Conservation (phyloP, 2,329 filamentous ascomycete genomes). For the Aspergillus ochraceus region DNA sequence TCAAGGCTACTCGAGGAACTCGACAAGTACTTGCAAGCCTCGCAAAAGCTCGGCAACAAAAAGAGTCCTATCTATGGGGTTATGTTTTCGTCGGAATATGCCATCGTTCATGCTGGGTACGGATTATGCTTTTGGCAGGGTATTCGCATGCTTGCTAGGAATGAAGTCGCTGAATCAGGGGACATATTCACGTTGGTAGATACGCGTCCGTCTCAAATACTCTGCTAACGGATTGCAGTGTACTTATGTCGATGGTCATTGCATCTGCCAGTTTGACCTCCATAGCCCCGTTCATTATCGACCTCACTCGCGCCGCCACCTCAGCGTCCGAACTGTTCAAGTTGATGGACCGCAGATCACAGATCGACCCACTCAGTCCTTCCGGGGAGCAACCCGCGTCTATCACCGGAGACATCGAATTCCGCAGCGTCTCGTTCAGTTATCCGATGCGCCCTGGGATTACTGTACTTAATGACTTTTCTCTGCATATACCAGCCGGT, state of each 20-base stretch:
- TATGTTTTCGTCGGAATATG: conserved; percentile 18
- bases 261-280: conserved; percentile 35
- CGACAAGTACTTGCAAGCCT: conserved; percentile 18
- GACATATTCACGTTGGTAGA: conserved; percentile 25
- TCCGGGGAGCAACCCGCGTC: background rate
- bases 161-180: conserved; percentile 27
- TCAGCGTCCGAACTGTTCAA: conserved; percentile 43
- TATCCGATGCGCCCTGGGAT: conserved; percentile 42
- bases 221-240: conserved; percentile 10
- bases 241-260: conserved; percentile 30
- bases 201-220: too few species aligned
- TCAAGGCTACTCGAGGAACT: conserved; percentile 17
- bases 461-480: conserved; percentile 35
- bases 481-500: conserved; percentile 35
- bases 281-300: conserved; percentile 38
- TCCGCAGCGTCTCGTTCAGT: conserved; percentile 10
- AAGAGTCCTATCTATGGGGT: conserved; percentile 19
- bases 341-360: conserved; percentile 32
- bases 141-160: conserved; percentile 27
- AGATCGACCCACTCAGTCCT: background rate
- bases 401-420: background rate
- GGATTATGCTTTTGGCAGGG: conserved; percentile 54
- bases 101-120: conserved; percentile 17
- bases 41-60: conserved; percentile 15
- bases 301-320: conserved; percentile 42